Base-by-base conservation (phyloP, 768 basidiomycete species). In the Tylopilus sp. region DNA sequence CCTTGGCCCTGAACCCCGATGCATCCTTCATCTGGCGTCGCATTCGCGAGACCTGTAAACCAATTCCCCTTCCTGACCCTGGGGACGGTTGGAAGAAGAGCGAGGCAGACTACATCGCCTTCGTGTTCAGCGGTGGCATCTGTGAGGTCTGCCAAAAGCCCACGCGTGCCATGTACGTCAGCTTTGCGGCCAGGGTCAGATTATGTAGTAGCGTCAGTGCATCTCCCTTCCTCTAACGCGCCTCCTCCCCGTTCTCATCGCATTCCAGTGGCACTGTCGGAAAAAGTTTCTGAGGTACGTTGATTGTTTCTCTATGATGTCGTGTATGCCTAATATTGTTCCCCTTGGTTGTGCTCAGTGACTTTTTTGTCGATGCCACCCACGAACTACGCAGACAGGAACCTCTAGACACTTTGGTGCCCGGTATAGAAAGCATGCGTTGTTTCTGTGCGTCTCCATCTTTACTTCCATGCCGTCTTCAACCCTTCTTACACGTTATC, bases 71-170 rank as follows among this genome's bases (percentile, higher is more conserved):
- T 10, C 81, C 78, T 1, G 72, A 74, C 6, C 79, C 76, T 3
- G 68, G 50, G 17, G 69, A 59, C 13, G 69, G 59, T 0, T 79
- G 79, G 61, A 46, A 39, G 12, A 49, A 39, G 5, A 77, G 73
- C 5, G 87, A 89, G 58, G 60, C 79, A 0, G 70, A 78, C 0
- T 86, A 82, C 62, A 83, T 81, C n/a, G 79, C 84, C 0, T 79
- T 86, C 48, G 53, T 88, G 21, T 88, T 85, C 51, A 79, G 80
- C 56, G 64, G 65, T 0, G 83, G 84, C 0, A 17, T 53, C 2
- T 89, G 87, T 56, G 77, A 78, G 62, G 82, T 85, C 50, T 83
- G 85, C 58, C 44, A 51, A 13, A 65, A 66, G 44, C 15, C 47
- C 8, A 78, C 75, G 0, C 65, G 60, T 3, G 52, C 53, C 6